Evolutionary conservation across 768 basidiomycete genomes (phyloP).

Genomic region (Dioszegia aurantiaca): DNA sequence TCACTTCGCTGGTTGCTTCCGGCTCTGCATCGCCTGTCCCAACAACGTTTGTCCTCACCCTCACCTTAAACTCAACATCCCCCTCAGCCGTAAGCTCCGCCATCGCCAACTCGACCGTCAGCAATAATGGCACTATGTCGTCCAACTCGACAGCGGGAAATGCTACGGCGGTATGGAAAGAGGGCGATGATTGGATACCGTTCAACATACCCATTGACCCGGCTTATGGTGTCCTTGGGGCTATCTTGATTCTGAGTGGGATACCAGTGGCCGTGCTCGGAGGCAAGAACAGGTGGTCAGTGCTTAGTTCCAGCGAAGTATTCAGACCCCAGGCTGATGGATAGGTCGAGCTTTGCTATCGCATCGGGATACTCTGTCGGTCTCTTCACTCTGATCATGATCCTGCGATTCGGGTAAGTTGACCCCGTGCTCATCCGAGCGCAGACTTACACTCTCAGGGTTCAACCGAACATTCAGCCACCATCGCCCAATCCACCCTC

Average conservation of each 20-base stretch:
- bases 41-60: constrained; percentile 49
- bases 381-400: constrained; percentile 79
- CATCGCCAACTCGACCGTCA: constrained; percentile 11
- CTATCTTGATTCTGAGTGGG: constrained; percentile 81
- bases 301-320: constrained; percentile 19
- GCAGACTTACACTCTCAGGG: constrained; percentile 57
- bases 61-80: constrained; percentile 34
- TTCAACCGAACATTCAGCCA: constrained; percentile 62
- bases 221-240: constrained; percentile 84
- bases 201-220: constrained; percentile 72
- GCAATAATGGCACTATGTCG: constrained; percentile 2
- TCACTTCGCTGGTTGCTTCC: constrained; percentile 30
- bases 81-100: constrained; percentile 8
- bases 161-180: constrained; percentile 45
- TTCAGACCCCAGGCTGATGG: neutral
- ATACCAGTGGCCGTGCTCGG: constrained; percentile 86
- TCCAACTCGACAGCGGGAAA: constrained; percentile 1
- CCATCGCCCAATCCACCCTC: constrained; percentile 64
- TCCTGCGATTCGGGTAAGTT: constrained; percentile 54
- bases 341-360: constrained; percentile 88
- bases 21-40: constrained; percentile 33
- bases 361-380: constrained; percentile 86
- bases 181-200: constrained; percentile 48
- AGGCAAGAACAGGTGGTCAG: constrained; percentile 90
- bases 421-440: neutral